These are phyloP conservation scores for Elongisporangium undulatum DNA, from an alignment of 352 stramenopile species.

Conservation along the genomic window DNA sequence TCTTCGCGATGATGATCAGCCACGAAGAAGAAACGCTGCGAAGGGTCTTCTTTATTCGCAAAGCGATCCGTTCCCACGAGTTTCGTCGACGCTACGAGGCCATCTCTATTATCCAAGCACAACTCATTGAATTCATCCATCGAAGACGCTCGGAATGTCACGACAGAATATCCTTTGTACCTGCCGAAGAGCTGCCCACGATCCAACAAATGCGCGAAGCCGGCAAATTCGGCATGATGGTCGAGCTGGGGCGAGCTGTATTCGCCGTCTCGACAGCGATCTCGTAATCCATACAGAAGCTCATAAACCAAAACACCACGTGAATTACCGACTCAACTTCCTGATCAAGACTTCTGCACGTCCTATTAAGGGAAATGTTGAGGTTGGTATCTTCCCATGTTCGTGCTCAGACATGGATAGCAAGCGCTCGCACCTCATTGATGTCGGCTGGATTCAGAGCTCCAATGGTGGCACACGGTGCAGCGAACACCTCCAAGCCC, in stretches of 20 bases:
- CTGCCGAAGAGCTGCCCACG: slow-evolving; percentile 14
- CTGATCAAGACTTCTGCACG: background rate
- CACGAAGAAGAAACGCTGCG: slow-evolving; percentile 45
- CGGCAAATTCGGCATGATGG: slow-evolving; percentile 15
- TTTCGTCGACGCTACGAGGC: slow-evolving; percentile 26
- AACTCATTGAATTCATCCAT: slow-evolving; percentile 18
- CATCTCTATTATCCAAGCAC: slow-evolving; percentile 17
- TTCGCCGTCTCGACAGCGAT: slow-evolving; percentile 16
- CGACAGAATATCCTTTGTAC: background rate
- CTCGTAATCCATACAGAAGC: background rate
- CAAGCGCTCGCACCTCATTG: background rate
- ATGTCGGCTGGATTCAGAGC: background rate
- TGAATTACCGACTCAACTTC: background rate
- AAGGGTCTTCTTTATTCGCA: slow-evolving; percentile 39
- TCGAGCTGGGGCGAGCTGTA: slow-evolving; percentile 11
- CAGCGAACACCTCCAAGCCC: slow-evolving; percentile 62
- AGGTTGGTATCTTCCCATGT: too few relatives aligned
- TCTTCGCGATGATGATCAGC: slow-evolving; percentile 37
- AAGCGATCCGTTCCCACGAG: slow-evolving; percentile 30
- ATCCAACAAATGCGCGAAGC: slow-evolving; percentile 25
- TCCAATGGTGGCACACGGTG: slow-evolving; percentile 38
- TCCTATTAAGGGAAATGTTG: too few relatives aligned
- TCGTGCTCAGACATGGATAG: background rate
- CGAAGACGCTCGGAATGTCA: background rate
- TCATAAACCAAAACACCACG: background rate